phyloP scores from a whole-genome alignment of 768 basidiomycete species.

The Trametes sanguinea region DNA sequence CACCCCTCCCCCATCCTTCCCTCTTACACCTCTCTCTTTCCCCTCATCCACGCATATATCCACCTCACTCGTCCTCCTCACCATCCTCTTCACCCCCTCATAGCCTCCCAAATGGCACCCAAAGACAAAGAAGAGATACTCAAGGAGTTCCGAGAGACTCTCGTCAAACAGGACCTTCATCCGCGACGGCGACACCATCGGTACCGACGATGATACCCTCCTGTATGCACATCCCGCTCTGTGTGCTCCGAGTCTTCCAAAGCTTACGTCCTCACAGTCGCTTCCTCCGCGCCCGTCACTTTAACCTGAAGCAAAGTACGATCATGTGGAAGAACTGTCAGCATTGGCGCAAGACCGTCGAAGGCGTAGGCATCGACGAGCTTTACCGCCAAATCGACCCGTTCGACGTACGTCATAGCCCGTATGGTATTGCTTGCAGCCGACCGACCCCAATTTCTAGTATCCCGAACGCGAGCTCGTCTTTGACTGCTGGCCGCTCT shows the following conservation, averaged over 20 bases:
- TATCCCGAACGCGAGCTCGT: constrained; percentile 70
- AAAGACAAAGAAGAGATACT: constrained; percentile 37
- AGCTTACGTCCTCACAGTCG: constrained; percentile 45
- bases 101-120: constrained; percentile 24
- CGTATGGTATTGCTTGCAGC: not conserved
- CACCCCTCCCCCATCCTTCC: not conserved
- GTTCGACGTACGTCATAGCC: constrained; percentile 56
- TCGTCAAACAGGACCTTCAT: constrained; percentile 58
- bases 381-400: constrained; percentile 64
- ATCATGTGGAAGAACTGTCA: constrained; percentile 69
- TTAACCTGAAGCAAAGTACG: constrained; percentile 57
- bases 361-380: constrained; percentile 65
- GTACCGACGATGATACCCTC: constrained; percentile 59
- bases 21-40: not conserved
- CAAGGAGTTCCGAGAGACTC: constrained; percentile 50
- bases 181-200: constrained; percentile 54
- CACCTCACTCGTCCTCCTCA: not conserved
- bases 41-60: not conserved
- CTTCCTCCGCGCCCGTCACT: constrained; percentile 76
- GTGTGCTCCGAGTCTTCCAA: not conserved
- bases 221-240: constrained; percentile 39
- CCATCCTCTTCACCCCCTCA: not conserved
- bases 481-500: constrained; percentile 78
- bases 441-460: constrained; percentile 36
- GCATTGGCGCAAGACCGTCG: constrained; percentile 65